Percentiles rank a stretch among this genome's conserved stretches.
phyloP scores from a whole-genome alignment of 371 early-diverging fungal species.

The Sporodiniella umbellata region DNA sequence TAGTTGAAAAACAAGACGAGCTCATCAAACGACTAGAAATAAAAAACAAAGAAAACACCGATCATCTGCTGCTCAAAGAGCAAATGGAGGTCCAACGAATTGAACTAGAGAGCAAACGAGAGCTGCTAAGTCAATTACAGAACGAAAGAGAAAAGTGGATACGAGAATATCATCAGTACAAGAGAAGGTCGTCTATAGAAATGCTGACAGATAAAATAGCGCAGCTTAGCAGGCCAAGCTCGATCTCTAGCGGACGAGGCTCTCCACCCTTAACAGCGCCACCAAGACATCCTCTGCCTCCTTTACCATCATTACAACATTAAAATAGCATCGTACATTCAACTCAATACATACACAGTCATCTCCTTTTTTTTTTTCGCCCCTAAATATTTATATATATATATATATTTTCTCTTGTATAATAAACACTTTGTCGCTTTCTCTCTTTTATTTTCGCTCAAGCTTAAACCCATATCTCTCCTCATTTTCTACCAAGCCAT shows the following conservation, averaged over 20 bases:
- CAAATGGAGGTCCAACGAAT: conserved; percentile 36
- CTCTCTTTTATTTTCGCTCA: conserved; percentile 1
- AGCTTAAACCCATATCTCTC: not conserved
- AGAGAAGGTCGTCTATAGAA: conserved; percentile 34
- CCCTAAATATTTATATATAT: not conserved
- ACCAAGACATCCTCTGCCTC: conserved; percentile 24
- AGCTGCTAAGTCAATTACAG: conserved; percentile 27
- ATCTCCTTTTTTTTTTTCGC: not conserved
- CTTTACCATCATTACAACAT: conserved; percentile 10
- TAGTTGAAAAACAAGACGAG: conserved; percentile 40
- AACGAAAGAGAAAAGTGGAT: conserved; percentile 38
- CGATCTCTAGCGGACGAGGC: conserved; percentile 7
- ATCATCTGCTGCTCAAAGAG: conserved; percentile 15
- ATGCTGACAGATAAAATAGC: conserved; percentile 21
- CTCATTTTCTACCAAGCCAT: not conserved
- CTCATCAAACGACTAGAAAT: conserved; percentile 34
- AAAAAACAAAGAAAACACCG: conserved; percentile 7
- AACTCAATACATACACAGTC: not conserved
- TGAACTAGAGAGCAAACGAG: conserved; percentile 39
- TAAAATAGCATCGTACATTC: no score
- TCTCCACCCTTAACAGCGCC: conserved; percentile 22
- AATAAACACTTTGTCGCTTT: not conserved
- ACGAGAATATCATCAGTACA: conserved; percentile 9
- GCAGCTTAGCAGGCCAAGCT: not conserved
- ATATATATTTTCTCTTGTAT: not conserved